Base-by-base conservation (phyloP, 2,329 filamentous ascomycete species). In the Colletotrichum sp. region DNA sequence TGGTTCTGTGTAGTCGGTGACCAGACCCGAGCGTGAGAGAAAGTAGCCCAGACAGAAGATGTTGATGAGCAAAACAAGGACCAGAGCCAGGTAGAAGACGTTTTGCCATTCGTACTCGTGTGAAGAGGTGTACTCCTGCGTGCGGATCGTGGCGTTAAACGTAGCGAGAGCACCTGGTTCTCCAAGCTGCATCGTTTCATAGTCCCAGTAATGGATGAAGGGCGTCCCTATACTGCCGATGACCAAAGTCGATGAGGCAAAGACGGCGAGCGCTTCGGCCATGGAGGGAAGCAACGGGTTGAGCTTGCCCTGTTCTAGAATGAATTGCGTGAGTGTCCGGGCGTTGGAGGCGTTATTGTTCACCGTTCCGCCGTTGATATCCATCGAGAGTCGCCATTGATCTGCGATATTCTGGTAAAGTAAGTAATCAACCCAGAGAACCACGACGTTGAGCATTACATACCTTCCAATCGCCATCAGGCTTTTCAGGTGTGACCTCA, bases 1-100 rank as follows among this genome's bases (percentile, higher is more conserved):
- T 1, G 94, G 93, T 80, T 96, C 94, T 0, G 92, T 94, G 81
- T 94, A 96, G 84, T 96, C 95, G 1, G 93, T 96, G 9, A 96
- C 91, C 26, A 95, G 89, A 1, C 91, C 90, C 0, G 86, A 86
- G 8, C 86, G 81, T 77, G 89, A 86, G 63, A 90, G 81, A 67
- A 93, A 82, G 83, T 95, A 95, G 3, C 86, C 80, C 1, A 95
- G 85, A 72, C 93, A 94, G 52, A 93, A 85, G 30, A 93, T 75
- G 81, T 95, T 96, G 79, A 94, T 91, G 28, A 90, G 77, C 79
- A 95, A 94, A 2, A 94, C 92, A 16, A 92, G 83, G 2, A 89
- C 80, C 0, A 96, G 89, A 0, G 96, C 88, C 2, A 92, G 72
- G 80, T 94, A 93, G 84, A 96, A 96, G 1, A 91, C 85, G 7